Evolutionary conservation across 495 filamentous ascomycete genomes (phyloP).

Genomic region (Penicillium desertorum): DNA sequence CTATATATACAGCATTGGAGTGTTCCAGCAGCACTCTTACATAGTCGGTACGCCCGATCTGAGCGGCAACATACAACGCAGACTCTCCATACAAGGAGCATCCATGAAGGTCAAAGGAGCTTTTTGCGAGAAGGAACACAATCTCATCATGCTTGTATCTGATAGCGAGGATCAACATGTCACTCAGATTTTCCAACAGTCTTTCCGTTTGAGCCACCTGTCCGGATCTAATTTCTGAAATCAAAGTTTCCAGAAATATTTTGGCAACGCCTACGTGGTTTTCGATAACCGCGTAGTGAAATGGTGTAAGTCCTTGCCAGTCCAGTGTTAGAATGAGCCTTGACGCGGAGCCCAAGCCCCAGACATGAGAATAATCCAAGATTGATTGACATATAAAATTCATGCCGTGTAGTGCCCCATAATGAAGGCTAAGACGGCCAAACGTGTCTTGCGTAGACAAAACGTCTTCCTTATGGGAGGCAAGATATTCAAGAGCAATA

Average conservation of each 20-base stretch:
- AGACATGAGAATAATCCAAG: background rate
- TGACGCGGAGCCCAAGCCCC: background rate
- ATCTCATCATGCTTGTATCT: slow-evolving; percentile 15
- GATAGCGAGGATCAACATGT: slow-evolving; percentile 12
- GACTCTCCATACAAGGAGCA: slow-evolving; percentile 8
- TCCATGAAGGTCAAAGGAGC: background rate
- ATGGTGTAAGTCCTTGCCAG: slow-evolving; percentile 10
- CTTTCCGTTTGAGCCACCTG: background rate
- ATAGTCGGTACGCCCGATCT: background rate
- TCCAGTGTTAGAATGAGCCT: slow-evolving; percentile 8
- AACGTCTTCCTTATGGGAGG: background rate
- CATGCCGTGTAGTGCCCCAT: slow-evolving; percentile 14
- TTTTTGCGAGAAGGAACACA: slow-evolving; percentile 8
- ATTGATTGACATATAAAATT: slow-evolving; percentile 8
- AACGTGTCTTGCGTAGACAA: slow-evolving; percentile 11
- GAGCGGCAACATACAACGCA: slow-evolving; percentile 14
- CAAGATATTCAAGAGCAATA: background rate
- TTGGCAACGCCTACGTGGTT: slow-evolving; percentile 8
- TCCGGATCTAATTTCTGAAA: too few species aligned
- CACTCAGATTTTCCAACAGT: background rate
- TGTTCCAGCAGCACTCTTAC: background rate
- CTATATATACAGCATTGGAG: slow-evolving; percentile 1
- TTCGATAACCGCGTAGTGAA: slow-evolving; percentile 16
- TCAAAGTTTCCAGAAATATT: slow-evolving; percentile 2
- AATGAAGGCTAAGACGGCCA: slow-evolving; percentile 21